Base-by-base conservation (phyloP, 129 eudicot genomes). In the Arctium minus region DNA sequence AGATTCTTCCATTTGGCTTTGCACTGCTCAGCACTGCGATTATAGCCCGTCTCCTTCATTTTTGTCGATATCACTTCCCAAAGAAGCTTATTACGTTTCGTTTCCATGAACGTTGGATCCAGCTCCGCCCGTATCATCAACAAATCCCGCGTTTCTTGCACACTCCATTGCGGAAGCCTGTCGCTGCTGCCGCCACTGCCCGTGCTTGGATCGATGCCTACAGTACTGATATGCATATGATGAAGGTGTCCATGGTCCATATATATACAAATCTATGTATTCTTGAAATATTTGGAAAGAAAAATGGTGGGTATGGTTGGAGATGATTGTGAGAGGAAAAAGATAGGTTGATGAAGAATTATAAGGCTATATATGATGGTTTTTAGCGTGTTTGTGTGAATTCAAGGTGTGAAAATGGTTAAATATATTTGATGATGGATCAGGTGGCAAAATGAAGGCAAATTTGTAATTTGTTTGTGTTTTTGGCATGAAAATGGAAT, bases 1-100 rank as follows among this genome's bases (percentile, higher is more conserved):
- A 94, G 97, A 83, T 94, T 94, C 84, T 94, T 94, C 98, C 98
- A 94, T 83, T 94, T 94, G 84, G 87, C 89, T 81, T 92, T 94
- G 83, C 98, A 94, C 94, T 94, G 98, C 22, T 94, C 97, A 2
- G 90, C 86, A 77, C 91, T 94, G 2, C 98, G 95, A 86, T 79
- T 86, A 44, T 92, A 92, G 27, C 98, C 98, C 77, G 85, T 92
- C 35, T 92, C 98, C 79, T 85, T 94, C 97, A 94, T 88, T 75
- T 85, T 88, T 3, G 79, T 84, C 0, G 97, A 75, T 6, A 88
- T 84, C 18, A 91, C 90, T 84, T 91, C 96, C 98, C 98, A 94
- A 2, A 94, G 77, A 65, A 91, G 85, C 92, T 92, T 94, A 80
- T 94, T 94, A 31, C 97, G 87, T 67, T 92, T 94, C 2, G 96